A percentile compares a stretch with the other conserved stretches of the same genome.
Evolutionary conservation across 1,139 yeast species (phyloP).

Genomic region (Tardiomyces depauwii): DNA sequence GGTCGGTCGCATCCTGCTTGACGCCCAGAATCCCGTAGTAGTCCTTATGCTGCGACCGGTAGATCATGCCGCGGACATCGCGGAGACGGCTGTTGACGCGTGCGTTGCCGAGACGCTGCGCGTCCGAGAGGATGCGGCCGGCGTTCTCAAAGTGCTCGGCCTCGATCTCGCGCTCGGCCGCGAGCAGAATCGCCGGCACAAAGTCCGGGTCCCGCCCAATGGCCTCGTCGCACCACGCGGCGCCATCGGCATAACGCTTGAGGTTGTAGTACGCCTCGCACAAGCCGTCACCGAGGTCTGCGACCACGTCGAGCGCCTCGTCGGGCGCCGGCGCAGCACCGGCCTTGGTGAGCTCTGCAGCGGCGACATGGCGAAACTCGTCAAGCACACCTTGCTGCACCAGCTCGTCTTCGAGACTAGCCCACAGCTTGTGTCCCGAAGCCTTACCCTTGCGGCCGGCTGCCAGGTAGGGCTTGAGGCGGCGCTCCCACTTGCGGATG

Average conservation of each 20-base stretch:
- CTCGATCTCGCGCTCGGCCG: constrained; percentile 33
- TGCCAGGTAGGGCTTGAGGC: constrained; percentile 12
- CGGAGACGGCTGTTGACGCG: constrained; percentile 40
- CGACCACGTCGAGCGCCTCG: constrained; percentile 7
- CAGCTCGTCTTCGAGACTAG: constrained; percentile 13
- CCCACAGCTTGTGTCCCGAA: constrained; percentile 30
- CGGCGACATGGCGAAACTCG: constrained; percentile 6
- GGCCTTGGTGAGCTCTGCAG: constrained; percentile 1
- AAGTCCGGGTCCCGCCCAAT: constrained; percentile 28
- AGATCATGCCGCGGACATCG: constrained; percentile 41
- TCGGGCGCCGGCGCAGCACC: constrained; percentile 1
- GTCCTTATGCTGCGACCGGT: constrained; percentile 50
- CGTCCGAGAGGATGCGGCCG: constrained; percentile 27
- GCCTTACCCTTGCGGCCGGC: constrained; percentile 13
- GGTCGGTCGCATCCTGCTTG: constrained; percentile 52
- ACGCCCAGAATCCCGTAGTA: constrained; percentile 75
- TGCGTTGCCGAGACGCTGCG: constrained; percentile 23
- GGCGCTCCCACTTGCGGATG: constrained; percentile 31
- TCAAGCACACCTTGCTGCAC: constrained; percentile 9
- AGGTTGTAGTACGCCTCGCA: constrained; percentile 38
- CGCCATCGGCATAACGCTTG: constrained; percentile 24
- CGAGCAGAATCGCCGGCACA: constrained; percentile 36
- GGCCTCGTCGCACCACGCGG: constrained; percentile 28
- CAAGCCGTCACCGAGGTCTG: constrained; percentile 31
- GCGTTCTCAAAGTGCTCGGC: constrained; percentile 38